phyloP scores from a whole-genome alignment of 2,329 filamentous ascomycete species.

The Trichoderma breve region DNA sequence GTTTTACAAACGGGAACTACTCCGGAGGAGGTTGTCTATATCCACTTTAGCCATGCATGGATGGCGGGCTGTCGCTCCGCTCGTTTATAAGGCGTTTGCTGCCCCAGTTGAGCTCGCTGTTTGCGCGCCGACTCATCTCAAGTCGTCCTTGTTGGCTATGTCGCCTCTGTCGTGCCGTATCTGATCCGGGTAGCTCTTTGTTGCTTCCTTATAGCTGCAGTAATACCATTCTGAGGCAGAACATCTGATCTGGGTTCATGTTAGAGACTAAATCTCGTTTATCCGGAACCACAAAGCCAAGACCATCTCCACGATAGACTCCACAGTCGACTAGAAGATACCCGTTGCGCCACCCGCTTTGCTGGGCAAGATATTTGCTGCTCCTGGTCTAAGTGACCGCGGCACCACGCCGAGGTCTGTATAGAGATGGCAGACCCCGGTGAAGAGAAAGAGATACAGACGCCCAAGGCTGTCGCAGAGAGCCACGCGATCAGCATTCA shows the following conservation, averaged over 20 bases:
- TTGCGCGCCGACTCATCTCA: background rate
- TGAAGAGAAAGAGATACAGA: constrained; percentile 13
- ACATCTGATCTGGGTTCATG: background rate
- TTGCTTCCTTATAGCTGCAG: background rate
- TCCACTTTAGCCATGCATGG: constrained; percentile 7
- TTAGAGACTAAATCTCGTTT: background rate
- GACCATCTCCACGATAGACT: constrained; percentile 12
- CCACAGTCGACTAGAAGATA: constrained; percentile 7
- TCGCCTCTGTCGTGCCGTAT: background rate
- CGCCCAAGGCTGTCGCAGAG: background rate
- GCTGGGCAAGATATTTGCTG: background rate
- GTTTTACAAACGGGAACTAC: constrained; percentile 16
- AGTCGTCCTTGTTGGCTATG: background rate
- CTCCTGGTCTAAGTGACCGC: background rate
- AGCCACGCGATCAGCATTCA: constrained; percentile 3
- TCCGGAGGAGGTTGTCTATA: constrained; percentile 5
- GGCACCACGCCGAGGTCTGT: background rate
- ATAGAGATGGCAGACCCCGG: constrained; percentile 17
- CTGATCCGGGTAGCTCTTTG: background rate
- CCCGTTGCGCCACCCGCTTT: constrained; percentile 13
- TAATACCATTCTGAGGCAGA: background rate
- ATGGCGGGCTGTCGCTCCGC: constrained; percentile 12
- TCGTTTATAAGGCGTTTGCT: constrained; percentile 12
- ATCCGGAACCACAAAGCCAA: background rate
- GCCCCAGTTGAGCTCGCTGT: background rate